Evolutionary conservation across 2,329 filamentous ascomycete genomes (phyloP), one percentile per base, ranked within the genome.

Genomic region (Aureobasidium sp.): DNA sequence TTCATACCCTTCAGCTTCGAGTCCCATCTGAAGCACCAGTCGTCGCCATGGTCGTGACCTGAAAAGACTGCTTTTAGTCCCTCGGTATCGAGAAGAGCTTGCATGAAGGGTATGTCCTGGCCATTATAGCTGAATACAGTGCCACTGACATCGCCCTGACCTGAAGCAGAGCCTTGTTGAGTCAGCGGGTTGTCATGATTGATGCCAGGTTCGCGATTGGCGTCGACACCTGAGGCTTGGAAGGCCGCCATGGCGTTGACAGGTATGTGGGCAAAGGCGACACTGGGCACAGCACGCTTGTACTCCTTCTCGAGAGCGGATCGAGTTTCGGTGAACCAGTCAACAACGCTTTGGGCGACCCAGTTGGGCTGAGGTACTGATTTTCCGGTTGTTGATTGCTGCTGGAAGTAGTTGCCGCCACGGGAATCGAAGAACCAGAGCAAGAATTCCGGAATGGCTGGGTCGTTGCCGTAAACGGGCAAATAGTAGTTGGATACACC

Each of bases 371-470:
- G 71, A 5, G 67, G 64, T 15, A 73, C 66, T 11, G 65, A 62
- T 11, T 68, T 61, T 19, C 69, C 69, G 27, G 65, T 57, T 6
- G 61, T 25, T 3, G 65, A 54, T 29, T 69, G 61, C 21, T 79
- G 64, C 49, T 74, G 78, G 65, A 78, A 83, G 51, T 76, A 74
- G 55, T 75, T 74, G 8, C 84, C 84, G 37, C 85, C 85, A 17
- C 81, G 77, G 60, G 78, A 82, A 67, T 90, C 87, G 66, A 90
- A 89, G 73, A 89, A 89, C 84, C 86, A 90, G 1, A 90, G 74
- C 0, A 90, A 67, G 8, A 78, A 66, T 8, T 67, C 65, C 7
- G 82, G 79, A 1, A 51, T 43, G 0, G 75, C 66, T 0, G 79
- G 78, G 21, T 63, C 61, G 47, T 68, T 62, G 11, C 72, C 68